phyloP scores from a whole-genome alignment of 768 basidiomycete genomes.

The Tricholoma hemisulphureum region DNA sequence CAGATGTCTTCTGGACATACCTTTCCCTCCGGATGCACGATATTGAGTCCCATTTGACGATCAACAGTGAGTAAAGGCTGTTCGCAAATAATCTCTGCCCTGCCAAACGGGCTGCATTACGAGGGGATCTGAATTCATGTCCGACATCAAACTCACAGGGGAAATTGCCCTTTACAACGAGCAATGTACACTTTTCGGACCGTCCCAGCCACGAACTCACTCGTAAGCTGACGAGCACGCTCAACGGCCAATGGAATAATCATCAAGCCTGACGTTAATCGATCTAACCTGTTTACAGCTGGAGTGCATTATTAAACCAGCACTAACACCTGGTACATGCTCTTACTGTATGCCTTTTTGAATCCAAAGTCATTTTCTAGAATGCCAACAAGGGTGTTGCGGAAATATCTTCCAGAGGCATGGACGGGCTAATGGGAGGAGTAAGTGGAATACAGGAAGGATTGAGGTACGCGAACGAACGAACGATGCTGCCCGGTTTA shows the following conservation, averaged over 20 bases:
- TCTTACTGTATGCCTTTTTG: constrained; percentile 79
- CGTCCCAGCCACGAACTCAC: constrained; percentile 78
- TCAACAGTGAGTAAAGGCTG: constrained; percentile 89
- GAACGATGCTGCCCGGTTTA: constrained; percentile 94
- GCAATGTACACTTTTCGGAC: constrained; percentile 94
- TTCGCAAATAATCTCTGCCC: constrained; percentile 80
- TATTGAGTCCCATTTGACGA: constrained; percentile 94
- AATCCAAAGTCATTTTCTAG: constrained; percentile 82
- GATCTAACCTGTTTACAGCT: constrained; percentile 95
- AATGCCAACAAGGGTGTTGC: constrained; percentile 86
- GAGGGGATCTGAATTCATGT: neutral
- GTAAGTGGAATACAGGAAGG: constrained; percentile 5
- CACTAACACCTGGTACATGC: constrained; percentile 2
- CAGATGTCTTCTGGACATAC: too few species aligned
- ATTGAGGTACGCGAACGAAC: constrained; percentile 35
- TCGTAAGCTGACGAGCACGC: constrained; percentile 67
- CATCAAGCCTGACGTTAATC: constrained; percentile 94
- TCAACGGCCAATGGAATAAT: constrained; percentile 76
- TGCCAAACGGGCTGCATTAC: constrained; percentile 24
- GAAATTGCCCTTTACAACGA: constrained; percentile 81
- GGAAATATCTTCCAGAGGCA: constrained; percentile 85
- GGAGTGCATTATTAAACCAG: constrained; percentile 10
- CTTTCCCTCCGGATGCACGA: constrained; percentile 95
- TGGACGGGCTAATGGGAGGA: constrained; percentile 72
- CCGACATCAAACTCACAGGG: constrained; percentile 55